Evolutionary conservation across 225 moss, liverwort and hornwort genomes (phyloP), one percentile per base, ranked within the genome.

Genomic region (Sphagnum contortum): DNA sequence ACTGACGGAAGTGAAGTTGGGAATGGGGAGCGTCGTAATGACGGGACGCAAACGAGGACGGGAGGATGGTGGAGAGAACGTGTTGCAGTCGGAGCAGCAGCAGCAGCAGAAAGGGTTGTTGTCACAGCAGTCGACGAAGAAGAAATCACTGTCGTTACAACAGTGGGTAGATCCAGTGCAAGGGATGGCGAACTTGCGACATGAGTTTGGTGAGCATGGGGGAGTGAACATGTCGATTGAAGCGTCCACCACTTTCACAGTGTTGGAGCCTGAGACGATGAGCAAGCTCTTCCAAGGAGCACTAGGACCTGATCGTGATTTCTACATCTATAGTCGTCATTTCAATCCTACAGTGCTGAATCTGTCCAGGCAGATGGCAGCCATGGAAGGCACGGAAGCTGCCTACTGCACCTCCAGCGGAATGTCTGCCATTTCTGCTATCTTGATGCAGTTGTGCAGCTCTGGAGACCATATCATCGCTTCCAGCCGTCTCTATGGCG

Each of bases 191-290:
- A 78, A 56, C 48, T 61, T 83, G 77, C 77, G 83, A 6, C 87
- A 83, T n/a, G 87, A 80, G 54, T 87, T 87, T 62, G 87, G 87
- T 29, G 87, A 87, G 65, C 83, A 87, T 68, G 87, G 87, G n/a
- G 87, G 87, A 52, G 87, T 87, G 46, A 87, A 87, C 50, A 83
- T 87, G 87, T 87, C 87, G 4, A 87, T 87, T 53, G 87, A 87
- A 76, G 87, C 87, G 6, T 87, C 87, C 6, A 75, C 87, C 50
- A 83, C 87, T 61, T 87, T 87, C 52, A 87, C 87, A 5, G 87
- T 87, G 47, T 80, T 87, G 87, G 87, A 87, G 55, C 87, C 87
- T 48, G 87, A 87, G 87, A 87, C 87, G 5, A 87, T 83, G 87
- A 62, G 78, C 73, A 87, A 87, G 73, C 46, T 87, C 74, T 87